A percentile compares a stretch with the other conserved stretches of the same genome.
Conservation (phyloP, 2,329 filamentous ascomycete species). For the Fusarium sp. region DNA sequence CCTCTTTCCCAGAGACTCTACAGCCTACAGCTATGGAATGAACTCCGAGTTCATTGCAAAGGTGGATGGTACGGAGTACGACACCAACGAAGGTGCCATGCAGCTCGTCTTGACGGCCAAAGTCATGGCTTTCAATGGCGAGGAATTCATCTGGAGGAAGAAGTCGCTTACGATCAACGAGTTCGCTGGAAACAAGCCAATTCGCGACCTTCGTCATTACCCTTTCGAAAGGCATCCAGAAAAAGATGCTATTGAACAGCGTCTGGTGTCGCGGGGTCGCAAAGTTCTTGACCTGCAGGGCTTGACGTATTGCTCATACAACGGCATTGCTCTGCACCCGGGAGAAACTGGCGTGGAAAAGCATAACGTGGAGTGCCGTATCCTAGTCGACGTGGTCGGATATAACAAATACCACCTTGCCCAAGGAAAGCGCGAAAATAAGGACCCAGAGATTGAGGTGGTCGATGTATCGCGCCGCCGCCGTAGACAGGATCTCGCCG, state of each 20-base stretch:
- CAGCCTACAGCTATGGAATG: conserved; percentile 53
- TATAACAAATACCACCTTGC: conserved; percentile 57
- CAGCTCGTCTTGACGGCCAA: conserved; percentile 49
- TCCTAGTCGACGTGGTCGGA: conserved; percentile 56
- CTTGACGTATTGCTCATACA: conserved; percentile 56
- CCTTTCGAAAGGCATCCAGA: conserved; percentile 52
- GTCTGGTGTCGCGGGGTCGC: conserved; percentile 51
- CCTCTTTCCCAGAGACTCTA: conserved; percentile 55
- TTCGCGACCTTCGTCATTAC: conserved; percentile 55
- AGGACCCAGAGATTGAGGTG: conserved; percentile 46
- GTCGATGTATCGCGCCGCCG: conserved; percentile 29
- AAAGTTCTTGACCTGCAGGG: conserved; percentile 57
- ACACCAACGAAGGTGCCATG: conserved; percentile 3
- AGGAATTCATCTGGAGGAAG: conserved; percentile 56
- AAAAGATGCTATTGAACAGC: conserved; percentile 44
- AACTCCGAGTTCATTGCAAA: conserved; percentile 58
- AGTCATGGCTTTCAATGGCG: conserved; percentile 55
- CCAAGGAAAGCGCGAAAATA: conserved; percentile 51
- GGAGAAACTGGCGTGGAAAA: conserved; percentile 35
- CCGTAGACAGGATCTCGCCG: conserved; percentile 14
- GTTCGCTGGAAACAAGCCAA: conserved; percentile 56
- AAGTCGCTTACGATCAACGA: conserved; percentile 46
- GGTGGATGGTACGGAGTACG: conserved; percentile 52
- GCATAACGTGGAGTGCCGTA: conserved; percentile 55
- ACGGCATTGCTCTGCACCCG: conserved; percentile 53